Evolutionary conservation across 441 rosid genomes (phyloP).

Genomic region (Euphorbia schlechtendalii): DNA sequence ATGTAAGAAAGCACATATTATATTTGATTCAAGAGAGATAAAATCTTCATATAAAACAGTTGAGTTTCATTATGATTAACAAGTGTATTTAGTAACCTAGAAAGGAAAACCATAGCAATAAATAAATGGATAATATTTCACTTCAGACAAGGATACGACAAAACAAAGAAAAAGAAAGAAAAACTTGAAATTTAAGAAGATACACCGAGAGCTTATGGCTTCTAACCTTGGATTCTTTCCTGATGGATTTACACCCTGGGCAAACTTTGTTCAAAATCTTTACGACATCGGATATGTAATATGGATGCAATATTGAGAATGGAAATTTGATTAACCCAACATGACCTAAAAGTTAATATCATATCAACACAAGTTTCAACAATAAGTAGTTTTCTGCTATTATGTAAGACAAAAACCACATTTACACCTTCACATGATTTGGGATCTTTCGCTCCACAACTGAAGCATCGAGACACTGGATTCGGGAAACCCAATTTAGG

Average conservation of each 20-base stretch:
- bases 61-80: background rate
- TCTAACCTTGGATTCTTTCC: conserved; percentile 69
- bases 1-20: background rate
- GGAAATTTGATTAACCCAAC: conserved; percentile 65
- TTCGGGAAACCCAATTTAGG: conserved; percentile 79
- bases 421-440: conserved; percentile 75
- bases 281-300: conserved; percentile 62
- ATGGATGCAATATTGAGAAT: conserved; percentile 56
- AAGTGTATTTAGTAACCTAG: background rate
- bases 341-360: conserved; percentile 53
- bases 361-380: conserved; percentile 15
- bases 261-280: conserved; percentile 68
- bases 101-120: background rate
- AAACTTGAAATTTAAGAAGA: background rate
- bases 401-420: background rate
- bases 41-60: background rate
- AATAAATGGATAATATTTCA: background rate
- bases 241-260: conserved; percentile 75
- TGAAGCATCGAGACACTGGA: conserved; percentile 45
- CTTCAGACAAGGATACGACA: background rate
- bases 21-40: background rate
- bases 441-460: conserved; percentile 57
- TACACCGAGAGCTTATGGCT: conserved; percentile 19
- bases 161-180: background rate
- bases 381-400: background rate